Base-by-base conservation (phyloP, 805 yeast genomes). In the Candida sithepensis region DNA sequence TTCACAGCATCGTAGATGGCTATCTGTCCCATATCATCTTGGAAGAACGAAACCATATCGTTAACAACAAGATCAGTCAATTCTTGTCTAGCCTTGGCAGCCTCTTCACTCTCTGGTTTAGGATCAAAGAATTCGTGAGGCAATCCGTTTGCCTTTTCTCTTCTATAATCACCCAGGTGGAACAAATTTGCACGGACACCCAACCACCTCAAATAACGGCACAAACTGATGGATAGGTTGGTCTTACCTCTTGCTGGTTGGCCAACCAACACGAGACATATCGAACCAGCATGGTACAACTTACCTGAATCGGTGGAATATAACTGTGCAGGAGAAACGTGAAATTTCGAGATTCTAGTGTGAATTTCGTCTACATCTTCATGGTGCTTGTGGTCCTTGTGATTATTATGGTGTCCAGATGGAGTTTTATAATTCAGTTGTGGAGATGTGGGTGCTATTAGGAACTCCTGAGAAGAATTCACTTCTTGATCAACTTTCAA, bases 181-280 rank as follows among this genome's bases (percentile, higher is more conserved):
- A 88, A 92, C 24, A 89, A 81, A 58, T 89, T 91, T 1, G 97
- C 84, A 60, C 87, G 84, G 19, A 94, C 98, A 4, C 99, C 99
- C 40, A 94, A 72, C 99, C 99, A 94, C 58, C 97, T 78, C 55
- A 95, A 73, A 65, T 91, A 94, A 49, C 99, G 78, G 3, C 97
- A 89, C 53, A 94, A 74, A 13, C 96, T 84, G 36, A 92, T 97
- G 5, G 97, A 85, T 43, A 92, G 73, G 63, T 90, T 89, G 1
- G 99, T 94, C 64, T 94, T 94, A 2, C 98, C 97, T 42, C 98
- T 77, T 1, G 97, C 98, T 2, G 99, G 98, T 50, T 91, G 73
- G 0, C 99, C 99, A 4, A 88, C 92, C 55, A 94, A 75, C 3
- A 86, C 88, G 45, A 94, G 85, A 57, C 96, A 81, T 39, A 94